These are phyloP conservation scores for Fomitopsis pinicola DNA, from an alignment of 1,284 basidiomycete genomes.

Conservation along the genomic window DNA sequence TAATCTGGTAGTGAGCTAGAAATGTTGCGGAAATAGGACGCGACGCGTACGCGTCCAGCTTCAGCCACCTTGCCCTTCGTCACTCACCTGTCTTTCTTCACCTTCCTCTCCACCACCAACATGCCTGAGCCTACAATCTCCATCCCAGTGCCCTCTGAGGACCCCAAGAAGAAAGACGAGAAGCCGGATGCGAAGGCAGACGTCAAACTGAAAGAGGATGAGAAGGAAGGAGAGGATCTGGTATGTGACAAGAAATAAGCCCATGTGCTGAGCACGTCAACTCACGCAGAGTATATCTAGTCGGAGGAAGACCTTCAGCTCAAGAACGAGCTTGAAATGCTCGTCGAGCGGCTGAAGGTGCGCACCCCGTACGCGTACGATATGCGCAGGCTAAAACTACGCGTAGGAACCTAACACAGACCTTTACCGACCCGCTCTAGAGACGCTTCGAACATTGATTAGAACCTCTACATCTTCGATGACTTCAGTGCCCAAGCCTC, in stretches of 20 bases:
- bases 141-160: conserved; percentile 63
- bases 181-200: conserved; percentile 33
- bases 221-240: conserved; percentile 79
- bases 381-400: conserved; percentile 1
- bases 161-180: conserved; percentile 66
- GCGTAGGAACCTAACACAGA: conserved; percentile 81
- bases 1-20: not conserved
- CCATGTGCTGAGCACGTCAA: not conserved
- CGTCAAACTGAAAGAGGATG: conserved; percentile 45
- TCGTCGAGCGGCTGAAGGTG: conserved; percentile 92
- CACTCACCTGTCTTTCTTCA: not conserved
- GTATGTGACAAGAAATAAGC: conserved; percentile 41
- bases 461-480: conserved; percentile 97
- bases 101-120: conserved; percentile 1
- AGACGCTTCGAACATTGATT: conserved; percentile 92
- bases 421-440: conserved; percentile 88
- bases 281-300: conserved; percentile 34
- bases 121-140: conserved; percentile 57
- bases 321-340: conserved; percentile 96
- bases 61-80: conserved; percentile 1
- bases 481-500: conserved; percentile 99
- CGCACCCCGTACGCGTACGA: conserved; percentile 9
- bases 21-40: not conserved
- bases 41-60: conserved; percentile 7
- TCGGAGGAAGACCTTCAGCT: conserved; percentile 96